Percentiles rank a stretch among this genome's conserved stretches.
Conservation (phyloP, 495 filamentous ascomycete genomes). For the Hypoxylon perforatum region DNA sequence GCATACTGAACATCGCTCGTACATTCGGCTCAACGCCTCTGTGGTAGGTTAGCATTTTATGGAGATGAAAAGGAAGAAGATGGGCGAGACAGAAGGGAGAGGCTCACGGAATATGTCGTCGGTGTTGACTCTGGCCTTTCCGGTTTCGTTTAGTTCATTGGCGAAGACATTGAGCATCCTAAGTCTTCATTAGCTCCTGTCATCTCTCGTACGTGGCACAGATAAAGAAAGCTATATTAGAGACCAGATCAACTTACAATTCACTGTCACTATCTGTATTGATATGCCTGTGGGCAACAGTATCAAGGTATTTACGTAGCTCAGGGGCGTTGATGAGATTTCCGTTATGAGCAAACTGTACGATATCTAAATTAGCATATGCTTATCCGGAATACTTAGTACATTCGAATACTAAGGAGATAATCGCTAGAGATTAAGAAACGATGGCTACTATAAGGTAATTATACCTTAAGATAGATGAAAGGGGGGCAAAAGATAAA, state of each 20-base stretch:
- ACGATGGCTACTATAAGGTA: background rate
- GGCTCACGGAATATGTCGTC: conserved; percentile 81
- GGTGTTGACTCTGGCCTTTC: conserved; percentile 92
- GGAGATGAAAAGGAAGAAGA: background rate
- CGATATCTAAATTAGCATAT: background rate
- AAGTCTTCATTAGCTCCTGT: background rate
- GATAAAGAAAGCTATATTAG: background rate
- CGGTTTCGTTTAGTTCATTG: conserved; percentile 92
- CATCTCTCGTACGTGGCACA: background rate
- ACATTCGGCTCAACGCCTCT: conserved; percentile 27
- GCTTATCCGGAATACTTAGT: too few relatives aligned
- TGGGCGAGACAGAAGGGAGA: conserved; percentile 62
- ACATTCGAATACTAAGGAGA: background rate
- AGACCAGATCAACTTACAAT: conserved; percentile 34
- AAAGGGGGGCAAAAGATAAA: background rate
- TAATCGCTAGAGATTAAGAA: background rate
- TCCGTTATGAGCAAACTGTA: conserved; percentile 73
- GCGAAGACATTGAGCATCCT: conserved; percentile 93
- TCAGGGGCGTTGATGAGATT: conserved; percentile 94
- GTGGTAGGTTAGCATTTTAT: conserved; percentile 5
- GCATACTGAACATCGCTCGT: conserved; percentile 33
- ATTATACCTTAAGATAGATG: background rate
- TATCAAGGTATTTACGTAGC: conserved; percentile 81
- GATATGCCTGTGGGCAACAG: conserved; percentile 92
- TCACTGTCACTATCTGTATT: conserved; percentile 97